Conservation (phyloP, 495 filamentous ascomycete species). For the Penicillium lividum region DNA sequence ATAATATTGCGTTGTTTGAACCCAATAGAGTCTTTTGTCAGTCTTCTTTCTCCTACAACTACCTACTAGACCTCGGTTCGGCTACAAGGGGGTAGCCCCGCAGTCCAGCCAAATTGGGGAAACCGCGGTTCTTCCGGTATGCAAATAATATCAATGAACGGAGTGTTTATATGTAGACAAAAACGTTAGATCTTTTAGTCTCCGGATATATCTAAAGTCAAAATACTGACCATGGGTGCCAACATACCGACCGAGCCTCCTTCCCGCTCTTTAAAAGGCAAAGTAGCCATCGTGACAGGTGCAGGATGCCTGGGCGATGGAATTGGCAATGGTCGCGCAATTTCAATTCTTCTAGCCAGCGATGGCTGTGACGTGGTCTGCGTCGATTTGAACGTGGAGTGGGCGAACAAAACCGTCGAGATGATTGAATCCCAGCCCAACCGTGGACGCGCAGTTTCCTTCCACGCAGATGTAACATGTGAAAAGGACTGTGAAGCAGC, state of each 20-base stretch:
- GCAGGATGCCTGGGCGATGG: slow-evolving; percentile 54
- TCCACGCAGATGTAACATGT: slow-evolving; percentile 51
- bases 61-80: slow-evolving; percentile 23
- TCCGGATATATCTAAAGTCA: not conserved
- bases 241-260: slow-evolving; percentile 25
- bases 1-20: not conserved
- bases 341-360: slow-evolving; percentile 56
- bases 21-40: not conserved
- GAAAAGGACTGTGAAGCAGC: slow-evolving; percentile 45
- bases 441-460: slow-evolving; percentile 35
- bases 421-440: slow-evolving; percentile 42
- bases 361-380: slow-evolving; percentile 57
- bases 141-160: not conserved
- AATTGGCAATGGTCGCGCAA: slow-evolving; percentile 61
- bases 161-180: not conserved
- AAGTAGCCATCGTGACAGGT: slow-evolving; percentile 60
- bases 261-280: slow-evolving; percentile 37
- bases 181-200: not conserved
- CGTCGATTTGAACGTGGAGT: slow-evolving; percentile 48
- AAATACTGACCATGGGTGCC: slow-evolving; percentile 19
- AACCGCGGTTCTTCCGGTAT: slow-evolving; percentile 10
- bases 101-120: slow-evolving; percentile 12
- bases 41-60: not conserved
- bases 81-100: slow-evolving; percentile 20
- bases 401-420: slow-evolving; percentile 48